These are phyloP conservation scores for Leersia perrieri DNA, from an alignment of 176 grass and related monocot genomes.

Conservation along the genomic window DNA sequence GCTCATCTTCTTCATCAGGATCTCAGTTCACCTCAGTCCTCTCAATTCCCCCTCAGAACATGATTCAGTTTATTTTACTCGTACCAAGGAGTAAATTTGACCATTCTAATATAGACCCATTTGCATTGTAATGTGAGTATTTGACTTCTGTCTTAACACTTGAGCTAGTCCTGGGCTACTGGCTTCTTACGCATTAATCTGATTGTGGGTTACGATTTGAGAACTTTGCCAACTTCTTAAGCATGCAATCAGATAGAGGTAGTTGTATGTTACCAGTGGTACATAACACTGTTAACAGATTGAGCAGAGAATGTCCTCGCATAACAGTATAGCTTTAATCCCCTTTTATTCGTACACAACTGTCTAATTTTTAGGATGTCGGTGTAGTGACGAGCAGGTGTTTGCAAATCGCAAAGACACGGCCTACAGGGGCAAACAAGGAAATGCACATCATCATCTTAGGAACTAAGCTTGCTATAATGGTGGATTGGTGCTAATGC, in stretches of 20 bases:
- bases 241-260: neutral
- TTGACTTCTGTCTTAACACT: neutral
- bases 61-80: neutral
- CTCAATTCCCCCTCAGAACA: neutral
- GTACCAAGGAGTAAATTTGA: neutral
- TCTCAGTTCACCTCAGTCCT: too few relatives aligned
- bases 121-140: too few relatives aligned
- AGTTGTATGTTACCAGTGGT: neutral
- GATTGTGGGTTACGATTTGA: too few relatives aligned
- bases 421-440: neutral
- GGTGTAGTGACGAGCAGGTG: neutral
- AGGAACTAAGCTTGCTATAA: conserved; percentile 9
- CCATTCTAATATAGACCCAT: neutral
- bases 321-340: neutral
- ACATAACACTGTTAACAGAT: neutral
- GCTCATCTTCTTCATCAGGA: too few relatives aligned
- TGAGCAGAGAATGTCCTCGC: neutral
- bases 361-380: neutral
- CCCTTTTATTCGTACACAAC: neutral
- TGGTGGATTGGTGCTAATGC: neutral
- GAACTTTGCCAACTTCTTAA: neutral
- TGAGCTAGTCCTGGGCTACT: neutral
- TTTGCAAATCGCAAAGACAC: neutral
- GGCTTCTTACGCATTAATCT: too few relatives aligned
- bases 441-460: conserved; percentile 14